Evolutionary conservation across 2,329 filamentous ascomycete species (phyloP), one percentile per base, ranked within the genome.

Genomic region (Ascochyta rabiei): DNA sequence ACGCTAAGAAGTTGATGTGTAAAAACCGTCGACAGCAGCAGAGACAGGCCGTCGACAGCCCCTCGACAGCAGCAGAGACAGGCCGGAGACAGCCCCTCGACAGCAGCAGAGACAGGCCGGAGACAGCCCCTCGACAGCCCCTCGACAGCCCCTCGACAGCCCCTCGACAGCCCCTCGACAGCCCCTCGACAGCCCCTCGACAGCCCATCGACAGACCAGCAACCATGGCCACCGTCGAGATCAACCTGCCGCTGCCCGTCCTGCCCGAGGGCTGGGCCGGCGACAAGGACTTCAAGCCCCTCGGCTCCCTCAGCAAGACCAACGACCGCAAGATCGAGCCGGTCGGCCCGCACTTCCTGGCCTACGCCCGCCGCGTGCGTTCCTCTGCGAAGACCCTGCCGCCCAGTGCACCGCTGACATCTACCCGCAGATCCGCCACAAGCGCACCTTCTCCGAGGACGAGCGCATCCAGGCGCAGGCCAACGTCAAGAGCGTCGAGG

Each of bases 371-470:
- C 74, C 90, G 95, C 79, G 91, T 92, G 80, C 48, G 79, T 77
- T 46, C 48, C 53, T 34, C 28, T 35, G 35, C 35, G 10, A n/a
- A n/a, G n/a, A n/a, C n/a, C n/a, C n/a, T n/a, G n/a, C n/a, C n/a
- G n/a, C n/a, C n/a, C n/a, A n/a, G n/a, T 13, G 12, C 34, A 50
- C 13, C 40, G 48, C 66, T 70, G 58, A 72, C 57, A 5, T 9
- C 26, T 19, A 7, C 13, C 10, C 70, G 50, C 60, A 86, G 80
- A 86, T 84, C 79, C 89, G 93, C 63, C 93, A 98, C 80, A 91
- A 96, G 82, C 92, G 95, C 73, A 99, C 95, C 46, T 99, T 99
- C 80, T 96, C 91, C 71, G 93, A 99, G 80, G 95, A 99, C 79
- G 95, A 99, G 77, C 90, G 93, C 64, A 96, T 99, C 74, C 91